Conservation (phyloP, 2,329 filamentous ascomycete genomes). For the Drechslerella coelobrocha region DNA sequence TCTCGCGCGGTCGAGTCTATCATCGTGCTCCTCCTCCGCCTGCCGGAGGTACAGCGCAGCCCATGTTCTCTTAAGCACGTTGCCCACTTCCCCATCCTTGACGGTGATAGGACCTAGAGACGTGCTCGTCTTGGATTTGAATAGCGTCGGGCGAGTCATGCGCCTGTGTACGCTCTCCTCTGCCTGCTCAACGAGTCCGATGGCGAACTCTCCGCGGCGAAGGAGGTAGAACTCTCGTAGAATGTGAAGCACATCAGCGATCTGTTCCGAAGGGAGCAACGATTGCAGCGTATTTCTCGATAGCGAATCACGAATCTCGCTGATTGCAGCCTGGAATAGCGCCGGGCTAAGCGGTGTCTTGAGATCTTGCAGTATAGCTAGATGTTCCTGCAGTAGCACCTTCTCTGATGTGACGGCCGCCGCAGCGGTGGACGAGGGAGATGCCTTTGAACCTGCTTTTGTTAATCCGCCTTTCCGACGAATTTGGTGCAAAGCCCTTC, state of each 20-base stretch:
- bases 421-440: slow-evolving; percentile 53
- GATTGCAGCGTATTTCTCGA: slow-evolving; percentile 84
- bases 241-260: slow-evolving; percentile 77
- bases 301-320: slow-evolving; percentile 77
- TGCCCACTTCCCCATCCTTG: slow-evolving; percentile 84
- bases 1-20: slow-evolving; percentile 81
- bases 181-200: slow-evolving; percentile 82
- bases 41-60: slow-evolving; percentile 77
- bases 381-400: slow-evolving; percentile 55
- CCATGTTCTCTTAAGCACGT: slow-evolving; percentile 79
- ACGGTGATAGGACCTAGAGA: slow-evolving; percentile 61
- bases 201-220: slow-evolving; percentile 86
- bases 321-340: slow-evolving; percentile 74
- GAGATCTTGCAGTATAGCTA: slow-evolving; percentile 52
- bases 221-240: slow-evolving; percentile 87
- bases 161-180: slow-evolving; percentile 78
- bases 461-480: slow-evolving; percentile 62
- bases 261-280: slow-evolving; percentile 77
- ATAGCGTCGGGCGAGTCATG: slow-evolving; percentile 67
- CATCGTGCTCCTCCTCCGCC: slow-evolving; percentile 74
- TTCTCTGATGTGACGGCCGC: slow-evolving; percentile 56
- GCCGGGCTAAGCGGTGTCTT: slow-evolving; percentile 74
- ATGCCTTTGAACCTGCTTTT: slow-evolving; percentile 35
- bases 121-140: slow-evolving; percentile 64
- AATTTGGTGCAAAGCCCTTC: slow-evolving; percentile 85